A percentile compares a stretch with the other conserved stretches of the same genome.
These are phyloP conservation scores for Phytophthora tubulina DNA, from an alignment of 352 stramenopile genomes.

Conservation along the genomic window DNA sequence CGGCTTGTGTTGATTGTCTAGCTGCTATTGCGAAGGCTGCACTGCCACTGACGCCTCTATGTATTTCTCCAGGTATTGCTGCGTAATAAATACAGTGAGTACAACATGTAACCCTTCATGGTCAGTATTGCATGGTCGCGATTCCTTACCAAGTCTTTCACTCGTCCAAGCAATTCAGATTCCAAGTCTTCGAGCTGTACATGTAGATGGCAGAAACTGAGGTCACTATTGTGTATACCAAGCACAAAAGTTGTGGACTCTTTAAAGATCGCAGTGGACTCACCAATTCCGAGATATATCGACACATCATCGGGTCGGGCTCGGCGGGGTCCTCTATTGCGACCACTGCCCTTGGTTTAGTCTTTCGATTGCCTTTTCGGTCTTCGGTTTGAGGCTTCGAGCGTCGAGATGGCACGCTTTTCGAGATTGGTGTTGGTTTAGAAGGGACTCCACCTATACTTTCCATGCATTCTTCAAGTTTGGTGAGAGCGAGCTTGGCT, in stretches of 20 bases:
- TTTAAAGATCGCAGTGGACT: neutral
- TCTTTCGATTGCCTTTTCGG: neutral
- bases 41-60: constrained; percentile 10
- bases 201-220: neutral
- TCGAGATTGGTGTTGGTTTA: constrained; percentile 1
- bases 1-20: too few species aligned
- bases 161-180: constrained; percentile 43
- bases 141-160: constrained; percentile 50
- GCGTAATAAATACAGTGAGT: neutral
- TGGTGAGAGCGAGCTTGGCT: constrained; percentile 24
- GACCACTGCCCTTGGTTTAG: constrained; percentile 3
- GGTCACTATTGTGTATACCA: neutral
- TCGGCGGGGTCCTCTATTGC: constrained; percentile 8
- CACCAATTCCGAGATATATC: constrained; percentile 48
- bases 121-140: neutral
- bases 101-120: neutral
- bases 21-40: neutral
- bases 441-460: neutral
- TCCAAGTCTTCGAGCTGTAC: constrained; percentile 43
- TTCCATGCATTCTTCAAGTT: constrained; percentile 32
- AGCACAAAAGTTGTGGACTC: neutral
- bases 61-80: constrained; percentile 35
- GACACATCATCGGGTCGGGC: constrained; percentile 50
- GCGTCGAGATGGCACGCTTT: constrained; percentile 1
- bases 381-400: constrained; percentile 11